Conservation (phyloP, 495 filamentous ascomycete genomes). For the Staphylotrichum tortipilum region DNA sequence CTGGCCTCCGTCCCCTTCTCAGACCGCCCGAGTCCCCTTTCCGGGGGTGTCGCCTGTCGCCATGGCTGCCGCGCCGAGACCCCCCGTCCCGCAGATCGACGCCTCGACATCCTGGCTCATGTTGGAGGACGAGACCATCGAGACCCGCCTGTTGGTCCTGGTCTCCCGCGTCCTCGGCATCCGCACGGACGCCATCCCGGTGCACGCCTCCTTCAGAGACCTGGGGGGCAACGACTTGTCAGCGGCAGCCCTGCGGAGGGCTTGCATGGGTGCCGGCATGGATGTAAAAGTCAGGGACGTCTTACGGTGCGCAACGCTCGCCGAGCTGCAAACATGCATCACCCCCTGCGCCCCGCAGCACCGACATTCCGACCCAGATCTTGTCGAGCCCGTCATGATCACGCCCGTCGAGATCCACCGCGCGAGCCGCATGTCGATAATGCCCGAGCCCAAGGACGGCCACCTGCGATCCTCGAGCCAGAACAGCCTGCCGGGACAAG, state of each 20-base stretch:
- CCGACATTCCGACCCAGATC: slow-evolving; percentile 1
- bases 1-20: too few relatives aligned
- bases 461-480: slow-evolving; percentile 18
- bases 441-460: neutral
- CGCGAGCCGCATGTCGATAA: slow-evolving; percentile 12
- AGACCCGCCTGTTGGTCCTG: slow-evolving; percentile 23
- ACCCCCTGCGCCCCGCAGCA: slow-evolving; percentile 18
- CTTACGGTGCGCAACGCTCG: slow-evolving; percentile 32
- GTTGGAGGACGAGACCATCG: slow-evolving; percentile 22
- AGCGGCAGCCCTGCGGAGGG: slow-evolving; percentile 26
- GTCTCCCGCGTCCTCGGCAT: slow-evolving; percentile 29
- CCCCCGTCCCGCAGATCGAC: slow-evolving; percentile 15
- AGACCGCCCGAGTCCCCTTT: too few relatives aligned
- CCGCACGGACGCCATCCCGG: slow-evolving; percentile 12
- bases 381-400: slow-evolving; percentile 15
- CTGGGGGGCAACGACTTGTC: slow-evolving; percentile 31
- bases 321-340: slow-evolving; percentile 31
- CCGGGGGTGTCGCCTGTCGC: slow-evolving; percentile 5
- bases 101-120: slow-evolving; percentile 22
- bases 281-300: slow-evolving; percentile 32
- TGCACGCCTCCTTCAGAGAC: slow-evolving; percentile 33
- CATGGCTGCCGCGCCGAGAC: slow-evolving; percentile 14
- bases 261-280: slow-evolving; percentile 30
- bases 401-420: slow-evolving; percentile 15
- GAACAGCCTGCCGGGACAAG: slow-evolving; percentile 10